Evolutionary conservation across 2,329 filamentous ascomycete species (phyloP).

Genomic region (Alternaria gansuensis): DNA sequence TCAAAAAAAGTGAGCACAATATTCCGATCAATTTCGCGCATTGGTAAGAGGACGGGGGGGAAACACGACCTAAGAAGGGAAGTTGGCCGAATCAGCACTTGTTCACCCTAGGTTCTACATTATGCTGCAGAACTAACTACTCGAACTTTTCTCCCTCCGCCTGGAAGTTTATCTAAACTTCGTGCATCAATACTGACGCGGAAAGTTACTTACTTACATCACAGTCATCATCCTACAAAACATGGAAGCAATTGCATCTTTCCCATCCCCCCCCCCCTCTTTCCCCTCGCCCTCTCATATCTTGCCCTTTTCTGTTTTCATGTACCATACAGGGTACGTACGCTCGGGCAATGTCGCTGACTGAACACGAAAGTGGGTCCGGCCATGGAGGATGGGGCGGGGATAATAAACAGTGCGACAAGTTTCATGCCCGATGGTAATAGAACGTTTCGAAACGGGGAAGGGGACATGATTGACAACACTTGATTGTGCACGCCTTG

Average conservation of each 20-base stretch:
- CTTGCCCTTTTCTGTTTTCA: neutral
- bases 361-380: neutral
- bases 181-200: too few species aligned
- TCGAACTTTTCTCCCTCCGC: neutral
- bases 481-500: neutral
- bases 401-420: neutral
- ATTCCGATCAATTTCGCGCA: neutral
- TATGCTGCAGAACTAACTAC: neutral
- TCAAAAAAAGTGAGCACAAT: too few species aligned
- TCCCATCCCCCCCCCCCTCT: neutral
- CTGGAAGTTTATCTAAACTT: neutral
- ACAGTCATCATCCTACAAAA: too few species aligned
- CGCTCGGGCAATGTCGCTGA: constrained; percentile 1
- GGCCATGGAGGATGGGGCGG: neutral
- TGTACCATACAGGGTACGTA: neutral
- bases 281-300: neutral
- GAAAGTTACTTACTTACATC: too few species aligned
- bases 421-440: constrained; percentile 5
- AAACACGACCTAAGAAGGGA: neutral
- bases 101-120: neutral
- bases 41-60: neutral
- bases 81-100: constrained; percentile 1
- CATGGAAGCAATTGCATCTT: neutral
- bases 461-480: neutral
- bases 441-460: constrained; percentile 5